phyloP scores from a whole-genome alignment of 2,329 filamentous ascomycete genomes.

The Pyrenochaeta sp. region DNA sequence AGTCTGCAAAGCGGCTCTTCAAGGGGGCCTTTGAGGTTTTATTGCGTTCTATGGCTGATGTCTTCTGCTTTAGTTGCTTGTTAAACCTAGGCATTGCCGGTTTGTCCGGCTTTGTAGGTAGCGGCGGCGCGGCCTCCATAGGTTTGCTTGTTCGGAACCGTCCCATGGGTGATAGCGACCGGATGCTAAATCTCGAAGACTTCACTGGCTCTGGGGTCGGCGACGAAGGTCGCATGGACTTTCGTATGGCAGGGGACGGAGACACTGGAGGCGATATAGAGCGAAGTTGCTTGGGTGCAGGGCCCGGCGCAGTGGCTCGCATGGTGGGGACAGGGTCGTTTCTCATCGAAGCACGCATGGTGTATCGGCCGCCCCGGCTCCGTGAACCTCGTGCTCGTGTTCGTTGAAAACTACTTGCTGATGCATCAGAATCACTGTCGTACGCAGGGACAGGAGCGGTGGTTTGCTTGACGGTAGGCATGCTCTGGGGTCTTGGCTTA shows the following conservation, averaged over 20 bases:
- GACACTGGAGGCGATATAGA: slow-evolving; percentile 51
- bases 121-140: slow-evolving; percentile 16
- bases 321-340: slow-evolving; percentile 38
- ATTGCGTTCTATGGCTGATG: slow-evolving; percentile 17
- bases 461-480: slow-evolving; percentile 24
- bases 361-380: slow-evolving; percentile 58
- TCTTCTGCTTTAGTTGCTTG: slow-evolving; percentile 32
- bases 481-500: slow-evolving; percentile 39
- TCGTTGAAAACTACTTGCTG: slow-evolving; percentile 80
- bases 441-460: slow-evolving; percentile 37
- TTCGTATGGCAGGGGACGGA: slow-evolving; percentile 37
- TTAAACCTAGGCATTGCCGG: slow-evolving; percentile 17
- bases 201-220: slow-evolving; percentile 40
- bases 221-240: slow-evolving; percentile 45
- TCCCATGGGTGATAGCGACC: slow-evolving; percentile 73
- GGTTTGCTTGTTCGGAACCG: slow-evolving; percentile 56
- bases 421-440: slow-evolving; percentile 56
- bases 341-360: slow-evolving; percentile 80
- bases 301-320: slow-evolving; percentile 32
- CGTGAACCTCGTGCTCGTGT: slow-evolving; percentile 49
- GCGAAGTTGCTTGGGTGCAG: slow-evolving; percentile 49
- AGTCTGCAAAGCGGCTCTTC: slow-evolving; percentile 70
- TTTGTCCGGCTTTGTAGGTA: slow-evolving; percentile 24
- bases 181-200: slow-evolving; percentile 70
- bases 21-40: slow-evolving; percentile 33